Evolutionary conservation across 257 asterid species (phyloP), one percentile per base, ranked within the genome.

Genomic region (Nicotiana otophora): DNA sequence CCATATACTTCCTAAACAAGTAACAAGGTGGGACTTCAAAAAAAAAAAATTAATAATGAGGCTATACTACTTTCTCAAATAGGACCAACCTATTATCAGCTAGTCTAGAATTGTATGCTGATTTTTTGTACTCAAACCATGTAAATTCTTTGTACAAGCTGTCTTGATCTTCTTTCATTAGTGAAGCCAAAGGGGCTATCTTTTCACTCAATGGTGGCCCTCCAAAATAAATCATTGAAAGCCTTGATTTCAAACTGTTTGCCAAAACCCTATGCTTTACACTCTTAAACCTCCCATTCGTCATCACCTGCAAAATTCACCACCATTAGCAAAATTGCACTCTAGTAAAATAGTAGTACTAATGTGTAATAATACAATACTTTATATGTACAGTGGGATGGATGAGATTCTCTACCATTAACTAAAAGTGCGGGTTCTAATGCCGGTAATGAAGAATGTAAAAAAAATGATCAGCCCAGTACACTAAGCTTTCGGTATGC

Each of bases 111-210:
- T 79, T 79, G 30, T 72, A 86, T n/a, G 86, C 89, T 33, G 86
- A 88, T 15, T 10, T 88, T 57, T 88, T 88, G 82, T 88, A 88
- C 86, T 88, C 90, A 58, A 79, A 75, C 89, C 90, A 88, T 65
- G 90, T 88, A 80, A 88, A 88, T 77, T 85, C 90, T 20, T 80
- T 86, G 84, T 88, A 88, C 84, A 88, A 88, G 81, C 85, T 82
- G 82, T 79, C 86, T 78, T 70, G 34, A 39, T 85, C 84, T 1
- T 85, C 90, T 42, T 84, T 82, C 81, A 82, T 51, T 10, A 88
- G 82, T 23, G 89, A 85, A 30, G 87, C 61, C 84, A 88, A 68
- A 1, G 90, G 87, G n/a, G 87, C 90, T 23, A 88, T 85, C 83
- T 77, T 87, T 84, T 87, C 84, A 77, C 82, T 81, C 85, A 87